These are phyloP conservation scores for Marasmius sp. DNA, from an alignment of 1,284 basidiomycete species.

Conservation along the genomic window DNA sequence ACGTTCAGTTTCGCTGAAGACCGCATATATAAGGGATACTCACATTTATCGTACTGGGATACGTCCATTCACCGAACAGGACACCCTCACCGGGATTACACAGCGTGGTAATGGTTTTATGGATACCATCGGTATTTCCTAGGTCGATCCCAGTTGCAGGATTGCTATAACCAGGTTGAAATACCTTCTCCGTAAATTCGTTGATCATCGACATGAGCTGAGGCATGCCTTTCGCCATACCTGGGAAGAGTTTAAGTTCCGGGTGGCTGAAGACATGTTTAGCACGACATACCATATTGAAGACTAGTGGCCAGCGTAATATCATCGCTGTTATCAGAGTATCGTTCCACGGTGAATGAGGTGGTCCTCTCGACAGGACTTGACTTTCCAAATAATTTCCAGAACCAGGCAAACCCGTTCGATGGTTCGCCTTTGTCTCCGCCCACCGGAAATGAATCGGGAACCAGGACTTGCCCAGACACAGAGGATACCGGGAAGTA, in stretches of 20 bases:
- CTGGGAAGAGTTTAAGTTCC: slow-evolving; percentile 18
- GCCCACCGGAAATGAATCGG: slow-evolving; percentile 33
- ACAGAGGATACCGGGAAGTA: slow-evolving; percentile 67
- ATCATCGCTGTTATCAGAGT: slow-evolving; percentile 42
- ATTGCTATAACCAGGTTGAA: slow-evolving; percentile 69
- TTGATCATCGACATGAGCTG: slow-evolving; percentile 53
- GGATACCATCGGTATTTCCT: slow-evolving; percentile 81
- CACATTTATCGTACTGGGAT: slow-evolving; percentile 50
- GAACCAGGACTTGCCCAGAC: slow-evolving; percentile 41
- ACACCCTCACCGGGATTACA: slow-evolving; percentile 76
- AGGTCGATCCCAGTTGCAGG: slow-evolving; percentile 63
- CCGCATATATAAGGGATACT: not conserved
- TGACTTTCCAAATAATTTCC: slow-evolving; percentile 56
- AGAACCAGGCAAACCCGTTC: slow-evolving; percentile 56
- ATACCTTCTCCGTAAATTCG: slow-evolving; percentile 63
- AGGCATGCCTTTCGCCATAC: slow-evolving; percentile 55
- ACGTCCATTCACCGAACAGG: slow-evolving; percentile 73
- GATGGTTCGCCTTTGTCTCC: slow-evolving; percentile 29
- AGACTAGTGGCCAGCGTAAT: slow-evolving; percentile 68
- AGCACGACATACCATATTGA: slow-evolving; percentile 54
- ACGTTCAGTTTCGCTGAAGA: not conserved
- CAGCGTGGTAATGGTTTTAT: slow-evolving; percentile 52
- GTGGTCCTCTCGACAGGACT: slow-evolving; percentile 44
- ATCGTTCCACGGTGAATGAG: slow-evolving; percentile 64
- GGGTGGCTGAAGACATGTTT: not conserved